phyloP scores from a whole-genome alignment of 2,329 filamentous ascomycete species.

The Penicillium nordicum region DNA sequence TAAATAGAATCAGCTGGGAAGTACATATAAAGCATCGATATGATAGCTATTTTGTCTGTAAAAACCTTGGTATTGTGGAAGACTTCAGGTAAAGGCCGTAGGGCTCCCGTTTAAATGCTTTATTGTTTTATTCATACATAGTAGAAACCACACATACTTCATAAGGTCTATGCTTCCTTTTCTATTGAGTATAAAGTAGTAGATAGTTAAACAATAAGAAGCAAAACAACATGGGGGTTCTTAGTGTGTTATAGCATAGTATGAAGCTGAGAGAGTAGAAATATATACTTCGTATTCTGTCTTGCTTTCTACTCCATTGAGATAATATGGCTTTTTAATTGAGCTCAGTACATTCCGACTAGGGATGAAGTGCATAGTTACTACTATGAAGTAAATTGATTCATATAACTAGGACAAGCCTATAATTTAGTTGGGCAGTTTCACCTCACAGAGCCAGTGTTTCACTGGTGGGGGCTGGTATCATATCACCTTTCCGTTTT shows the following conservation, averaged over 20 bases:
- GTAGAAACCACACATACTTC: background rate
- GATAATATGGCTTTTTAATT: background rate
- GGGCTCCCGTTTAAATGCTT: background rate
- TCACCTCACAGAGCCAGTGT: conserved; percentile 6
- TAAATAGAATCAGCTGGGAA: background rate
- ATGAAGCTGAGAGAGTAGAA: background rate
- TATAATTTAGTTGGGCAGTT: background rate
- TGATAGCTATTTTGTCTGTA: background rate
- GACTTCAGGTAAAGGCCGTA: background rate
- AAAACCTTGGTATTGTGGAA: background rate
- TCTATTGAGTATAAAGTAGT: too few relatives aligned
- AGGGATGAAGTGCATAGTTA: background rate
- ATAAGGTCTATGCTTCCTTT: too few relatives aligned
- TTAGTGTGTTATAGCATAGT: background rate
- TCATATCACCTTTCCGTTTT: background rate
- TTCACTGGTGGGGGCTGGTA: conserved; percentile 11
- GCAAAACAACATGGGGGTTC: background rate
- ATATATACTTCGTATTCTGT: background rate
- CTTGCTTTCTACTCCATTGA: background rate
- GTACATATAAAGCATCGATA: background rate
- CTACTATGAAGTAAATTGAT: background rate
- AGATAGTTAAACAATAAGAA: background rate
- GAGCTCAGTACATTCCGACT: background rate
- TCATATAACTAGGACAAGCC: background rate
- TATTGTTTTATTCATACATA: background rate